phyloP scores from a whole-genome alignment of 805 yeast species.

The Saccharomycopsis guyanensis region DNA sequence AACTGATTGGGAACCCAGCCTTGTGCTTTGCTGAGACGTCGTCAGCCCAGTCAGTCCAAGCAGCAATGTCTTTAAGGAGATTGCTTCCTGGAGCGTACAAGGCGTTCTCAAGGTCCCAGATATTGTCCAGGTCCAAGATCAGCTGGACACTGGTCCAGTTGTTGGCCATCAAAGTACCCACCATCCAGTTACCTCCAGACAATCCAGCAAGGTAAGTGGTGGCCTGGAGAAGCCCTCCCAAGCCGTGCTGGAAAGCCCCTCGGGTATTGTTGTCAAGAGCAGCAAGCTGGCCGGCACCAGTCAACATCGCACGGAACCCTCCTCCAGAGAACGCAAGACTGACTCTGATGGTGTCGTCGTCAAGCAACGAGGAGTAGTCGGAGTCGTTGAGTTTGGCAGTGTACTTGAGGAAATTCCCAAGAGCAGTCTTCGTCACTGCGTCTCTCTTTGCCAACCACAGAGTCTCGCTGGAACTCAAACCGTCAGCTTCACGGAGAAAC shows the following conservation, averaged over 20 bases:
- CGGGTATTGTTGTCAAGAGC: constrained; percentile 71
- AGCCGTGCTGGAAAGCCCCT: constrained; percentile 44
- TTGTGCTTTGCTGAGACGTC: constrained; percentile 43
- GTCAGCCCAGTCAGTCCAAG: constrained; percentile 46
- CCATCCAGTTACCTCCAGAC: constrained; percentile 81
- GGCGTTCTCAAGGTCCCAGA: constrained; percentile 65
- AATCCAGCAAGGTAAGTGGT: constrained; percentile 68
- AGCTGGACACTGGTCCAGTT: constrained; percentile 67
- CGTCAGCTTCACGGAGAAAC: constrained; percentile 41
- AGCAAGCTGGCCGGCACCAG: constrained; percentile 76
- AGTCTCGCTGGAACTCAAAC: constrained; percentile 39
- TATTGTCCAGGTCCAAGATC: constrained; percentile 37
- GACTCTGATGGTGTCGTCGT: constrained; percentile 33
- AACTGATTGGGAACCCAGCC: constrained; percentile 62
- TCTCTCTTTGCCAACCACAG: constrained; percentile 46
- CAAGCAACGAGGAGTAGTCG: neutral
- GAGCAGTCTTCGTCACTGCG: constrained; percentile 37
- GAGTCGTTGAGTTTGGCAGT: constrained; percentile 19
- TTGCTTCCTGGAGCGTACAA: constrained; percentile 63
- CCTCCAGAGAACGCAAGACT: constrained; percentile 75
- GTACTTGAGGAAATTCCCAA: constrained; percentile 38
- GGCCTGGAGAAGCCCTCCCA: constrained; percentile 70
- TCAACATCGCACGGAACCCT: constrained; percentile 83
- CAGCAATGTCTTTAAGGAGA: constrained; percentile 40
- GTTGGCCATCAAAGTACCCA: constrained; percentile 60